A percentile compares a stretch with the other conserved stretches of the same genome.
Conservation (phyloP, 768 basidiomycete species). For the Pleurotus tuber-regium region DNA sequence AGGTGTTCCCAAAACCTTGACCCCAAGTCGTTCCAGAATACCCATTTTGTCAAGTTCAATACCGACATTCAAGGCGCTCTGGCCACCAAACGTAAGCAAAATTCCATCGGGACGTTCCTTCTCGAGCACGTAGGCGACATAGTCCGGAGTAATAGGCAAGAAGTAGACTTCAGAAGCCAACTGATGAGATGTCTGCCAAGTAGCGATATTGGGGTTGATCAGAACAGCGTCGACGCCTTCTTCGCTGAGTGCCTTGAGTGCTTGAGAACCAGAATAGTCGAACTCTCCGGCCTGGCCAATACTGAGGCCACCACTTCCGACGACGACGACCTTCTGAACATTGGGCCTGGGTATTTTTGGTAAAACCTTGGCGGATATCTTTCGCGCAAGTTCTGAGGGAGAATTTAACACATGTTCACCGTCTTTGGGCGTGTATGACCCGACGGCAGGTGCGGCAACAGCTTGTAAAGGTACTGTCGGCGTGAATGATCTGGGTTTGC, state of each 20-base stretch:
- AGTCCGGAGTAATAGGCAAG: conserved; percentile 92
- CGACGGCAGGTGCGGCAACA: conserved; percentile 74
- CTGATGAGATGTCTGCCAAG: conserved; percentile 98
- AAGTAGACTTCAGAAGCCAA: conserved; percentile 97
- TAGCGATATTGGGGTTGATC: conserved; percentile 98
- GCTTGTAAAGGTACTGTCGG: conserved; percentile 58
- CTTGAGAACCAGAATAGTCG: conserved; percentile 99
- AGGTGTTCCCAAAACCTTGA: conserved; percentile 93
- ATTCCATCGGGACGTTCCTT: conserved; percentile 98
- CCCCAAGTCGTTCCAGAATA: conserved; percentile 85
- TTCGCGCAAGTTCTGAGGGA: conserved; percentile 91
- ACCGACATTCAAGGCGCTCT: conserved; percentile 96
- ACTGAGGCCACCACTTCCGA: conserved; percentile 92
- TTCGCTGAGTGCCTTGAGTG: conserved; percentile 95
- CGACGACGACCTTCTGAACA: conserved; percentile 93
- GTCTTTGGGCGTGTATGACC: conserved; percentile 61
- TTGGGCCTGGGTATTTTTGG: conserved; percentile 89
- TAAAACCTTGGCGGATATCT: conserved; percentile 90
- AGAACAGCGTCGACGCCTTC: conserved; percentile 93
- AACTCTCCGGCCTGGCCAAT: conserved; percentile 99
- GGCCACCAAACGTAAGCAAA: conserved; percentile 96
- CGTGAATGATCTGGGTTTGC: conserved; percentile 32
- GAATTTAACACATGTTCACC: conserved; percentile 84
- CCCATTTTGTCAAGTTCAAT: conserved; percentile 97
- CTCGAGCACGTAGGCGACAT: conserved; percentile 98